phyloP scores from a whole-genome alignment of 2,329 filamentous ascomycete genomes.

The Alternaria sp. region DNA sequence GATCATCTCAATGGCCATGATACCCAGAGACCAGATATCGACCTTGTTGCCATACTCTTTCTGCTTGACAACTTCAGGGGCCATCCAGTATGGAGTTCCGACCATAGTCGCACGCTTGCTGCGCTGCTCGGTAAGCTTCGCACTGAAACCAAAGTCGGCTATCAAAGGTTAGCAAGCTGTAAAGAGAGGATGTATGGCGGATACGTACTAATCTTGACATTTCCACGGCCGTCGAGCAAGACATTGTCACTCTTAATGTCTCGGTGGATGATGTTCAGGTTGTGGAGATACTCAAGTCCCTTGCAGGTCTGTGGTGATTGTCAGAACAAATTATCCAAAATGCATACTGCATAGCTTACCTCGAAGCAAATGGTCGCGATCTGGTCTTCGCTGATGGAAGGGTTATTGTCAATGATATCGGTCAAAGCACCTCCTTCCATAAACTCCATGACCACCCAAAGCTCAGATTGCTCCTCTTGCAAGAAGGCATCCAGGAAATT shows the following conservation, averaged over 20 bases:
- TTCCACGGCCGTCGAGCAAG: constrained; percentile 88
- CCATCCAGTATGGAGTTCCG: constrained; percentile 99
- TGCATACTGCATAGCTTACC: constrained; percentile 63
- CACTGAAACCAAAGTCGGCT: constrained; percentile 99
- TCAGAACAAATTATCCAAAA: constrained; percentile 36
- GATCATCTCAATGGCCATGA: constrained; percentile 99
- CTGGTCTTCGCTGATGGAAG: constrained; percentile 91
- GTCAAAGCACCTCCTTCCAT: constrained; percentile 99
- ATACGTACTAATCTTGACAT: constrained; percentile 93
- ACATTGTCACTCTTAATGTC: constrained; percentile 99
- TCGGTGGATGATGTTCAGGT: constrained; percentile 96
- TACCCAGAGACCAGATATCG: constrained; percentile 98
- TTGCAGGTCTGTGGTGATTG: constrained; percentile 78
- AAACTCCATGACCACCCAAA: constrained; percentile 99
- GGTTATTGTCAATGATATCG: constrained; percentile 98
- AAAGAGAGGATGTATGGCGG: neutral
- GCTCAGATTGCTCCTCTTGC: constrained; percentile 89
- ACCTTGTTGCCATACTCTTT: constrained; percentile 99
- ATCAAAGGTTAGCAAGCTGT: constrained; percentile 20
- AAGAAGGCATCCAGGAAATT: constrained; percentile 98
- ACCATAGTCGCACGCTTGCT: constrained; percentile 99
- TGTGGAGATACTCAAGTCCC: constrained; percentile 91
- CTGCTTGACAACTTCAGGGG: constrained; percentile 98
- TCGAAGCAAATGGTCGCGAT: constrained; percentile 97
- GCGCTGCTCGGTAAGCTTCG: constrained; percentile 96